Percentiles rank a stretch among this genome's conserved stretches.
Evolutionary conservation across 805 yeast species (phyloP).

Genomic region (Pichia insulana): DNA sequence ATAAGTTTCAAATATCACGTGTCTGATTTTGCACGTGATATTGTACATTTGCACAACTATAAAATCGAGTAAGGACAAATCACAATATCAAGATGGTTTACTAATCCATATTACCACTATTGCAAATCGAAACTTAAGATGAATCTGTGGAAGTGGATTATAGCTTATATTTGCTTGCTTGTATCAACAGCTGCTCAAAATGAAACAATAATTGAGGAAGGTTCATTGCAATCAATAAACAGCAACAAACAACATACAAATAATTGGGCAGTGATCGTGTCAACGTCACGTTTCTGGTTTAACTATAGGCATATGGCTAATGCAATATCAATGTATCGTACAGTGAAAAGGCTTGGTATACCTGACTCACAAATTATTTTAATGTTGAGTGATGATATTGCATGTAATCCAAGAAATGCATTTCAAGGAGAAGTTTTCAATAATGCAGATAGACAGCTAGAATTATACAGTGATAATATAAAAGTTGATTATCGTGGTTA

Average conservation of each 20-base stretch:
- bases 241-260: conserved; percentile 38
- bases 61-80: no score
- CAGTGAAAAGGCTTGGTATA: conserved; percentile 91
- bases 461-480: conserved; percentile 85
- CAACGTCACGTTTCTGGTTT: conserved; percentile 97
- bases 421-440: conserved; percentile 95
- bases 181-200: not conserved
- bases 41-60: no score
- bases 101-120: no score
- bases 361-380: conserved; percentile 96
- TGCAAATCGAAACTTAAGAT: no score
- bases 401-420: conserved; percentile 92
- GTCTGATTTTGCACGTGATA: not conserved
- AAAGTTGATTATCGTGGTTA: conserved; percentile 97
- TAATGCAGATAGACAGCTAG: conserved; percentile 85
- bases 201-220: not conserved
- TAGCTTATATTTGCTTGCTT: not conserved
- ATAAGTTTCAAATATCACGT: no score
- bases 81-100: no score
- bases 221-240: no score
- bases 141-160: not conserved
- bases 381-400: conserved; percentile 94
- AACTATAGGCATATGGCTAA: conserved; percentile 98
- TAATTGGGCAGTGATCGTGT: conserved; percentile 82
- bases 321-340: conserved; percentile 86